A percentile compares a stretch with the other conserved stretches of the same genome.
Conservation (phyloP, 345 rosid species). For the Eucalyptus urophylla region DNA sequence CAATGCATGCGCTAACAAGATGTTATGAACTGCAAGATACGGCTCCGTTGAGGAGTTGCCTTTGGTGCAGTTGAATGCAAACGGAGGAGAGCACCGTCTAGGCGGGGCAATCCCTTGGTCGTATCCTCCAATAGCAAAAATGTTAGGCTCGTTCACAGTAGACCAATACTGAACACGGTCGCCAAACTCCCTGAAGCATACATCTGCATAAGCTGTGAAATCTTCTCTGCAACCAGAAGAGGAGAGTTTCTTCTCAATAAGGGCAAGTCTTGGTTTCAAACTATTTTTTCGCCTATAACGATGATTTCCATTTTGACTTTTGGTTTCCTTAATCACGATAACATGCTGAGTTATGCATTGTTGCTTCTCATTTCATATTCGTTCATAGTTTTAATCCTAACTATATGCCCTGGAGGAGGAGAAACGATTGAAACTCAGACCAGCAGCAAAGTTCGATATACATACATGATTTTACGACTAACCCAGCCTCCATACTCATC, state of each 20-base stretch:
- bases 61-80: constrained; percentile 8
- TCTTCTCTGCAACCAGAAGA: constrained; percentile 42
- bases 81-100: constrained; percentile 23
- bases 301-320: not conserved
- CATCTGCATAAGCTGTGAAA: constrained; percentile 64
- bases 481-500: constrained; percentile 75
- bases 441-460: not conserved
- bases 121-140: constrained; percentile 15
- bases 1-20: constrained; percentile 63
- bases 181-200: constrained; percentile 73
- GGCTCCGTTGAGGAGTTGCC: constrained; percentile 71
- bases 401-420: not conserved
- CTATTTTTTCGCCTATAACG: not conserved
- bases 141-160: constrained; percentile 62
- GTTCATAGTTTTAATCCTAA: not conserved
- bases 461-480: constrained; percentile 36
- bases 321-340: not conserved
- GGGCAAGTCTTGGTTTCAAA: not conserved
- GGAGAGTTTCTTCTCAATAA: not conserved
- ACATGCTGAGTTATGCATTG: not conserved
- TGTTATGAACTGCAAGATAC: constrained; percentile 46
- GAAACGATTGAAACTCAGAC: not conserved
- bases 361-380: not conserved
- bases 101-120: constrained; percentile 20
- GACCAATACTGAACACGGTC: constrained; percentile 54